Evolutionary conservation across 2,329 filamentous ascomycete genomes (phyloP).

Genomic region (Penicillium sp.): DNA sequence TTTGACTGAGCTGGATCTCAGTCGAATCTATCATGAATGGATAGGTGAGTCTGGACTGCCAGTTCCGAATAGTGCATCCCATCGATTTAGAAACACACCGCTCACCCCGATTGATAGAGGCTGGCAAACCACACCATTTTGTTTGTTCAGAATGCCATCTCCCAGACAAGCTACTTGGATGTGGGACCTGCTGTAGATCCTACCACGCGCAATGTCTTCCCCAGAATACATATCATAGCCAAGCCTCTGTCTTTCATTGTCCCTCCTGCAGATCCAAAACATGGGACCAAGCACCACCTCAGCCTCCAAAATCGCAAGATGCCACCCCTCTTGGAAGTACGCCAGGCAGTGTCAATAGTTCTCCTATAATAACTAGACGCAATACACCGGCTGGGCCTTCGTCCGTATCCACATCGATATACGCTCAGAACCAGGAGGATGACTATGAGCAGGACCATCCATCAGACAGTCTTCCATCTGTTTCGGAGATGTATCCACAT

Average conservation of each 20-base stretch:
- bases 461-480: constrained; percentile 5
- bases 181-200: constrained; percentile 37
- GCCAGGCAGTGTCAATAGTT: constrained; percentile 10
- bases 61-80: too few species aligned
- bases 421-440: not conserved
- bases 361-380: not conserved
- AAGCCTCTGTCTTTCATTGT: constrained; percentile 27
- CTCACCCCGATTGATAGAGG: constrained; percentile 15
- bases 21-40: constrained; percentile 35
- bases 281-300: constrained; percentile 28
- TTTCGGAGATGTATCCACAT: constrained; percentile 17
- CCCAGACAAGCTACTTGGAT: constrained; percentile 31
- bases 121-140: constrained; percentile 35
- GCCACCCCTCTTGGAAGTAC: not conserved
- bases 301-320: constrained; percentile 10
- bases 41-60: constrained; percentile 30
- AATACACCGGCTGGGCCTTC: not conserved
- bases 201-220: constrained; percentile 33
- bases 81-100: not conserved
- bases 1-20: not conserved
- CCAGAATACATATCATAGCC: not conserved
- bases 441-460: constrained; percentile 1
- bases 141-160: constrained; percentile 33
- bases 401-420: constrained; percentile 2
- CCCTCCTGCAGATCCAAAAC: constrained; percentile 28